A percentile compares a stretch with the other conserved stretches of the same genome.
These are phyloP conservation scores for Suhomyces vadensis DNA, from an alignment of 805 yeast species.

Conservation along the genomic window DNA sequence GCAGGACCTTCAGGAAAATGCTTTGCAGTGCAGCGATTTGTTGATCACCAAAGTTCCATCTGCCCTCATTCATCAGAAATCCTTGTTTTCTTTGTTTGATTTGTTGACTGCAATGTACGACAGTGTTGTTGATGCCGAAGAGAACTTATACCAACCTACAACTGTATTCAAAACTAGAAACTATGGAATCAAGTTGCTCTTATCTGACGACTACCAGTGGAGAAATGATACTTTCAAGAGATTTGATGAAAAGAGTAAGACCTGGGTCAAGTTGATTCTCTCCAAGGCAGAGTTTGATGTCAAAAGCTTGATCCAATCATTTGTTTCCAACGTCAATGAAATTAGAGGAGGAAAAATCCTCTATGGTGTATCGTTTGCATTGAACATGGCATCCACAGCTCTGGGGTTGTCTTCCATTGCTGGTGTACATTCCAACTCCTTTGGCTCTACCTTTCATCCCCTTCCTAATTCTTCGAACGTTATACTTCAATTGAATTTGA, in stretches of 20 bases:
- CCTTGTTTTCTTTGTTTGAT: slow-evolving; percentile 80
- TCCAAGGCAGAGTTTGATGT: slow-evolving; percentile 67
- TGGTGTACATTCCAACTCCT: slow-evolving; percentile 47
- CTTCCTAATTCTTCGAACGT: slow-evolving; percentile 58
- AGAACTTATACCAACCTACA: slow-evolving; percentile 83
- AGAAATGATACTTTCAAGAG: slow-evolving; percentile 65
- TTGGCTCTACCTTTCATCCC: slow-evolving; percentile 18
- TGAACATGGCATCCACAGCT: slow-evolving; percentile 80
- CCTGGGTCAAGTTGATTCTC: slow-evolving; percentile 67
- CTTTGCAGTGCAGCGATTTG: slow-evolving; percentile 72
- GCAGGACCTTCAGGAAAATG: slow-evolving; percentile 70
- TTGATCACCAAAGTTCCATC: slow-evolving; percentile 72
- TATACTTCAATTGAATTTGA: slow-evolving; percentile 77
- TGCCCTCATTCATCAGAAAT: slow-evolving; percentile 68
- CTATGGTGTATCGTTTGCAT: slow-evolving; percentile 86
- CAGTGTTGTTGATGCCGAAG: slow-evolving; percentile 79
- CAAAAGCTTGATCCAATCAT: slow-evolving; percentile 76
- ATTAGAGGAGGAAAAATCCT: slow-evolving; percentile 39
- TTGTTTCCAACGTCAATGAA: slow-evolving; percentile 49
- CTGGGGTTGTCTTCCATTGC: too few relatives aligned
- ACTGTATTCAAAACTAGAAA: slow-evolving; percentile 52
- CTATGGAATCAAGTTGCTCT: slow-evolving; percentile 51
- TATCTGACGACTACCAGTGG: slow-evolving; percentile 78
- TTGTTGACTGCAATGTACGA: slow-evolving; percentile 74
- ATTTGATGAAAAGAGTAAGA: slow-evolving; percentile 57